Base-by-base conservation (phyloP, 441 rosid species). In the Euphorbia corollata region DNA sequence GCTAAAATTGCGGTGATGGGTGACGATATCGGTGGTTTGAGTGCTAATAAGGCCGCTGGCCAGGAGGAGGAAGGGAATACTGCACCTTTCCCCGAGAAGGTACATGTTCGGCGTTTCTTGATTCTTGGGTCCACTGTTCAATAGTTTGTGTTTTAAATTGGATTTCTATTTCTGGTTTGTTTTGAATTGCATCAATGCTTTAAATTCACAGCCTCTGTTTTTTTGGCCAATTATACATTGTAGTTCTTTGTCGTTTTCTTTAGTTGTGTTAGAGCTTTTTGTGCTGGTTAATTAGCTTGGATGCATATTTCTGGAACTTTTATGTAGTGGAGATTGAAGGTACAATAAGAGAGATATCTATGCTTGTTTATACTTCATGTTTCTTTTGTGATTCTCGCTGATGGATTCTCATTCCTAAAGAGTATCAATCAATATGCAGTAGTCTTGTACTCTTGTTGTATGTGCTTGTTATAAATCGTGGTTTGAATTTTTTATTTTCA, bases 71-170 rank as follows among this genome's bases (percentile, higher is more conserved):
- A 91, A 77, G 96, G 96, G 32, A 89, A 71, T 55, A 91, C 96
- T 13, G 91, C 96, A 0, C 95, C 97, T 50, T 94, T 94, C 68
- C 99, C 99, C 0, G 99, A 94, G 72, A 86, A 81, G 79, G 97
- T 91, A 79, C 43, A 13, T 11, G 24, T 56, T 47, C 47, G 16
- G 5, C 10, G 43, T 48, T 47, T 16, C 3, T 13, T 22, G 18
- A 43, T 4, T 30, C 55, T 20, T 55, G 23, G 36, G 53, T 59
- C 43, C 22, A 6, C 6, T 30, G 6, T 10, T 24, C 15, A 15
- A 8, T 32, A 32, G 2, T 6, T 57, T 59, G 62, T 59, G 18
- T 59, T 39, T 6, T 30, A n/a, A 30, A 32, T 30, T 59, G 19
- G 15, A 16, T 27, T 57, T 57, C 18, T 41, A 11, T 24, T 57